Evolutionary conservation across 2,329 filamentous ascomycete genomes (phyloP).

Genomic region (Fusarium sp.): DNA sequence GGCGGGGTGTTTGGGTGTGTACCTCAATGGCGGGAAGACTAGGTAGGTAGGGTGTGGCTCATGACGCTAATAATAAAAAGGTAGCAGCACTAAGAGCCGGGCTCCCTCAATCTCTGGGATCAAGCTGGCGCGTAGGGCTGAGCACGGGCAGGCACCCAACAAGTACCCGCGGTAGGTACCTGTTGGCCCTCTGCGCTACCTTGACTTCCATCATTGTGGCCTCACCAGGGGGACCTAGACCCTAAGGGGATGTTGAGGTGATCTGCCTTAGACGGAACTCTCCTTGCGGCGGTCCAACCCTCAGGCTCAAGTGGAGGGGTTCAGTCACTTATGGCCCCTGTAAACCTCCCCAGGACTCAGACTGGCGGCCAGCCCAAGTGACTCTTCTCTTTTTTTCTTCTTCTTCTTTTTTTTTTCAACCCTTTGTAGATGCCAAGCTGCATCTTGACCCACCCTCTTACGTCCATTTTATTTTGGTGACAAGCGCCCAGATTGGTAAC

Average conservation of each 20-base stretch:
- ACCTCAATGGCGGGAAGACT: constrained; percentile 39
- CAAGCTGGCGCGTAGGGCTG: constrained; percentile 43
- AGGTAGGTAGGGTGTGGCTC: constrained; percentile 45
- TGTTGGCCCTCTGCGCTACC: constrained; percentile 16
- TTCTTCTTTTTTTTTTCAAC: constrained; percentile 6
- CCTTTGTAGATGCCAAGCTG: constrained; percentile 26
- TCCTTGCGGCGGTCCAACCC: constrained; percentile 13
- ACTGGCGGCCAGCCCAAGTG: constrained; percentile 26
- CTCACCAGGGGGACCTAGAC: too few relatives aligned
- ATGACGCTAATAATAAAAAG: constrained; percentile 41
- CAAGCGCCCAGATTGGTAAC: constrained; percentile 39
- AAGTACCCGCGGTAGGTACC: constrained; percentile 23
- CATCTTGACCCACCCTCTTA: constrained; percentile 6
- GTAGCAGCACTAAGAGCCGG: constrained; percentile 34
- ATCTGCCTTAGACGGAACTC: constrained; percentile 22
- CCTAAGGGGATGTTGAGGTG: neutral
- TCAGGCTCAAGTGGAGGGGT: too few relatives aligned
- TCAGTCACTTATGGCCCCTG: constrained; percentile 5
- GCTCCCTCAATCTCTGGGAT: constrained; percentile 24
- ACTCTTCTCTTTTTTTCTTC: constrained; percentile 1
- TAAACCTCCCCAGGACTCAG: constrained; percentile 20
- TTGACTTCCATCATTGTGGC: neutral
- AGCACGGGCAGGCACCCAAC: constrained; percentile 34
- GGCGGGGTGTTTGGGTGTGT: constrained; percentile 29
- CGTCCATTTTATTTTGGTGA: constrained; percentile 2